phyloP scores from a whole-genome alignment of 2,329 filamentous ascomycete species.

The Penicillium sclerotiorum region DNA sequence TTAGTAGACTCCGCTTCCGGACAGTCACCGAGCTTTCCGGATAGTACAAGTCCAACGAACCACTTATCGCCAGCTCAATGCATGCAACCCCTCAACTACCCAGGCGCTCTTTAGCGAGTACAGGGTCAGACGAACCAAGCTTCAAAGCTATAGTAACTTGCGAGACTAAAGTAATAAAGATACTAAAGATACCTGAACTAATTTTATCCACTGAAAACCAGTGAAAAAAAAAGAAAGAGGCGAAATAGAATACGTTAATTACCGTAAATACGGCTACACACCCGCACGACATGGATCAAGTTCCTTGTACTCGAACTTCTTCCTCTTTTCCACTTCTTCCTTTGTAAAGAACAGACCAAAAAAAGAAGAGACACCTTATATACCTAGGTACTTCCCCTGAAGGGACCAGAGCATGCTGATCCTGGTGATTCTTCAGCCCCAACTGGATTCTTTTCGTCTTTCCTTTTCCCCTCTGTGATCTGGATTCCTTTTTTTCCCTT shows the following conservation, averaged over 20 bases:
- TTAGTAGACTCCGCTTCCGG: too few species aligned
- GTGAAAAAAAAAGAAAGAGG: background rate
- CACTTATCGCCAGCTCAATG: background rate
- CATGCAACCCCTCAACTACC: conserved; percentile 5
- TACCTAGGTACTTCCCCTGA: too few species aligned
- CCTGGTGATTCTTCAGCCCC: background rate
- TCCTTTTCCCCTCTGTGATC: too few species aligned
- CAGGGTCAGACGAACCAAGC: too few species aligned
- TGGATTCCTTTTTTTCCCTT: conserved; percentile 9
- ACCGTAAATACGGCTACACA: conserved; percentile 12
- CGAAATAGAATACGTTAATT: conserved; percentile 11
- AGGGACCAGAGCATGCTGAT: background rate
- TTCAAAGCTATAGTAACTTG: too few species aligned
- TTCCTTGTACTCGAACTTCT: conserved; percentile 8
- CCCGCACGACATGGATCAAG: conserved; percentile 5
- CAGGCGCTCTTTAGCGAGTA: too few species aligned
- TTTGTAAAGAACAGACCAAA: too few species aligned
- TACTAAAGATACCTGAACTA: background rate
- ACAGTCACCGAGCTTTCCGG: conserved; percentile 23
- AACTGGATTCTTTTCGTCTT: background rate
- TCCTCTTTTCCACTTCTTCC: conserved; percentile 9
- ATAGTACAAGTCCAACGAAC: conserved; percentile 3
- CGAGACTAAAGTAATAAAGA: background rate
- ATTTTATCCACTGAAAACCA: background rate
- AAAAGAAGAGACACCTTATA: too few species aligned